Evolutionary conservation across 140 eudicot genomes (phyloP).

Genomic region (Artemisia princeps): DNA sequence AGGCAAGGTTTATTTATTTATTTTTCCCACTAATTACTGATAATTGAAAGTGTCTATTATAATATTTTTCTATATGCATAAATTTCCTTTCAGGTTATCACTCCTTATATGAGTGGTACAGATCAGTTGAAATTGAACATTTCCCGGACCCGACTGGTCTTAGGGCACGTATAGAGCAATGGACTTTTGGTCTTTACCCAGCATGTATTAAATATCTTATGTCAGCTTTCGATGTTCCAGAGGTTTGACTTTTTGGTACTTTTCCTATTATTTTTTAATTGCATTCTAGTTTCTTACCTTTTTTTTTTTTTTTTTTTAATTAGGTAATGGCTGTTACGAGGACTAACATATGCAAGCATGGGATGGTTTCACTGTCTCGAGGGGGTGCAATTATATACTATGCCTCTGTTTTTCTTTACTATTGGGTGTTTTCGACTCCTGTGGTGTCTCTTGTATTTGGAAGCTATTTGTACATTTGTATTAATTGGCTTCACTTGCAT

Average conservation of each 20-base stretch:
- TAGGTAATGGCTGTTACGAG: slow-evolving; percentile 93
- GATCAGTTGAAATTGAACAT: slow-evolving; percentile 72
- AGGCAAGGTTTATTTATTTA: slow-evolving; percentile 28
- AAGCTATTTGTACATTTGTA: slow-evolving; percentile 79
- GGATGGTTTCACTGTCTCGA: slow-evolving; percentile 68
- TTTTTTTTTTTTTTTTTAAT: not conserved
- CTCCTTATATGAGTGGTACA: slow-evolving; percentile 79
- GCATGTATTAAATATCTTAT: slow-evolving; percentile 89
- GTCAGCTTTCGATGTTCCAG: slow-evolving; percentile 91
- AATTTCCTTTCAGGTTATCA: slow-evolving; percentile 62
- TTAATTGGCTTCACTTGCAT: slow-evolving; percentile 87
- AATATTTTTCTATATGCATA: slow-evolving; percentile 3
- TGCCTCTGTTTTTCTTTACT: slow-evolving; percentile 78
- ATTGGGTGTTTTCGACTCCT: slow-evolving; percentile 89
- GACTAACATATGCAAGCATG: slow-evolving; percentile 74
- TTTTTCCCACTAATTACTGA: not conserved
- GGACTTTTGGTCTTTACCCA: slow-evolving; percentile 94
- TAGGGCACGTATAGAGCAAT: slow-evolving; percentile 78
- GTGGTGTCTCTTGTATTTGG: slow-evolving; percentile 79
- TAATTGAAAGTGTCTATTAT: not conserved
- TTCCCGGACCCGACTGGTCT: slow-evolving; percentile 89
- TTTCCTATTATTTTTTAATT: not conserved
- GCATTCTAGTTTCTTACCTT: not conserved
- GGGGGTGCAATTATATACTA: slow-evolving; percentile 70
- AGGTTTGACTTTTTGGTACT: slow-evolving; percentile 36